Evolutionary conservation across 495 filamentous ascomycete genomes (phyloP).

Genomic region (Polyplosphaeria fusca): DNA sequence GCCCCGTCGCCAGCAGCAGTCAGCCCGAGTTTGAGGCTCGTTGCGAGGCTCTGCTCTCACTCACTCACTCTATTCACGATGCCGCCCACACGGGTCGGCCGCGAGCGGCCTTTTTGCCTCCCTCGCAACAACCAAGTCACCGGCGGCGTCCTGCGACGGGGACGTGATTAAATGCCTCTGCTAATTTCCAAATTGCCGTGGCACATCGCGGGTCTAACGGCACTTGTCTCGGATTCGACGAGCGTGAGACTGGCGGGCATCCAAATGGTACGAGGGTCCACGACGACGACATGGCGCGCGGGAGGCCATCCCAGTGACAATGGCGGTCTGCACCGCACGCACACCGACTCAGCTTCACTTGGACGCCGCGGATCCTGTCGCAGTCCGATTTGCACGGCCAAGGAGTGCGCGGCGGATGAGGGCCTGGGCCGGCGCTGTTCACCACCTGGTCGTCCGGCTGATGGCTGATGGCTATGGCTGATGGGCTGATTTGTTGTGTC

Average conservation of each 20-base stretch:
- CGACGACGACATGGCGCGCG: not conserved
- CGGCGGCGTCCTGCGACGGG: slow-evolving; percentile 11
- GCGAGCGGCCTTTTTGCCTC: not conserved
- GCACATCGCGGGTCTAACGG: slow-evolving; percentile 12
- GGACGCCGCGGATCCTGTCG: not conserved
- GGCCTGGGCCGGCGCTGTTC: not conserved
- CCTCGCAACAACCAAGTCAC: not conserved
- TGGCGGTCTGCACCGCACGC: slow-evolving; percentile 5
- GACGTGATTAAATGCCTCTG: slow-evolving; percentile 13
- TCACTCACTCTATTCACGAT: slow-evolving; percentile 18
- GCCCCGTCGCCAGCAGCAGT: not conserved
- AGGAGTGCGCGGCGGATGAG: not conserved
- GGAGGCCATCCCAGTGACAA: not conserved
- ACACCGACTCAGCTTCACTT: slow-evolving; percentile 20
- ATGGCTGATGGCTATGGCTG: not conserved
- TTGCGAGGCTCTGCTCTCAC: not conserved
- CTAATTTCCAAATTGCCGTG: slow-evolving; percentile 16
- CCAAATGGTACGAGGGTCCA: not conserved
- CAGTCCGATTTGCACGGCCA: slow-evolving; percentile 1
- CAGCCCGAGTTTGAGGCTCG: not conserved
- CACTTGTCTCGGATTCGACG: slow-evolving; percentile 19
- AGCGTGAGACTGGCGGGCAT: not conserved
- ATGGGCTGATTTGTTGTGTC: too few species aligned
- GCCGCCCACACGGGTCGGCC: too few species aligned
- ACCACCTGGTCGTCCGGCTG: not conserved